A percentile compares a stretch with the other conserved stretches of the same genome.
Evolutionary conservation across 73 alveolate species (phyloP).

Genomic region (Paramecium biaurelia): DNA sequence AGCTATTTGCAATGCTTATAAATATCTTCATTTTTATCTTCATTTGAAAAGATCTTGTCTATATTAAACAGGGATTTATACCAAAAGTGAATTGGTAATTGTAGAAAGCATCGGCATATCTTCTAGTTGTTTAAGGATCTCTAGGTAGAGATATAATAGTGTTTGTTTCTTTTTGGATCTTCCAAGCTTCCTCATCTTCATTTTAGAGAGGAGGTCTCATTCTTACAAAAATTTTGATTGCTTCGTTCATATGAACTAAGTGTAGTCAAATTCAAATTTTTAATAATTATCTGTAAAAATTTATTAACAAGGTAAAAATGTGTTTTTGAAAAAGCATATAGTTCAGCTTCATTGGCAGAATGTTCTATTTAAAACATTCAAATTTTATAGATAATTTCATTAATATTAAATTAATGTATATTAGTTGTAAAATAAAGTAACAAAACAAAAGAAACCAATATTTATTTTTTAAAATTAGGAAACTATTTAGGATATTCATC

Average conservation of each 20-base stretch:
- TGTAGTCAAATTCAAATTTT: background rate
- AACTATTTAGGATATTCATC: too few relatives aligned
- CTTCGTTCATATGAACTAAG: background rate
- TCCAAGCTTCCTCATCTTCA: constrained; percentile 98
- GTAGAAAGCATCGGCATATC: constrained; percentile 62
- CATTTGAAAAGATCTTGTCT: background rate
- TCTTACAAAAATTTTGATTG: constrained; percentile 93
- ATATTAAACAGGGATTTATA: constrained; percentile 2
- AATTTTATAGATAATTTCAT: background rate
- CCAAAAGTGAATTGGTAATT: constrained; percentile 58
- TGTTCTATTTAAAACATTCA: background rate
- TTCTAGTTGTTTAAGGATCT: constrained; percentile 22
- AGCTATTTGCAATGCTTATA: background rate
- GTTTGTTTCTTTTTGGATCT: constrained; percentile 81
- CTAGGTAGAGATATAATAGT: constrained; percentile 26
- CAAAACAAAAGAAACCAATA: background rate
- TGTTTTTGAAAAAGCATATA: background rate
- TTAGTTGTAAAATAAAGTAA: background rate
- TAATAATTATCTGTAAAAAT: background rate
- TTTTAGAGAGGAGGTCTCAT: constrained; percentile 94
- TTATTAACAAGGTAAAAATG: background rate
- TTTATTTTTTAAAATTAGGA: too few relatives aligned
- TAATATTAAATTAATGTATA: background rate
- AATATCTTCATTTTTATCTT: constrained; percentile 56
- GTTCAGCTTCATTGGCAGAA: background rate